These are phyloP conservation scores for Phyllosticta paracitricarpa DNA, from an alignment of 2,329 filamentous ascomycete genomes.

Conservation along the genomic window DNA sequence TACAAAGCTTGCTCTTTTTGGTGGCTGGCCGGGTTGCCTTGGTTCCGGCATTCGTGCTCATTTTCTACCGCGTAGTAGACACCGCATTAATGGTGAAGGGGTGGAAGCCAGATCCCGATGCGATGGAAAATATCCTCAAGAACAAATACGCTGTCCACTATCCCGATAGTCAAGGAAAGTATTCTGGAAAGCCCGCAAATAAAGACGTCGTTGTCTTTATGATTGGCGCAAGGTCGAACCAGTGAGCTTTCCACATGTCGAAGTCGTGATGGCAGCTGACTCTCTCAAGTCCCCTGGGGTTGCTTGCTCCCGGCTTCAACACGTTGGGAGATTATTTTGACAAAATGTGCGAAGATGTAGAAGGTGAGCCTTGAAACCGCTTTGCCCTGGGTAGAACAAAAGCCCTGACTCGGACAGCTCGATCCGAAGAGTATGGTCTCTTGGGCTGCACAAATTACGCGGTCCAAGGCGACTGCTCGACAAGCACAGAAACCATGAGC, in stretches of 20 bases:
- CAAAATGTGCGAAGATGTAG: slow-evolving; percentile 26
- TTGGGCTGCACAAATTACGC: slow-evolving; percentile 27
- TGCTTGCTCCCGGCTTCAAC: slow-evolving; percentile 36
- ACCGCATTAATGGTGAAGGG: slow-evolving; percentile 24
- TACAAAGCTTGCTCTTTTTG: slow-evolving; percentile 29
- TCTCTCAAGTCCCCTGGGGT: slow-evolving; percentile 34
- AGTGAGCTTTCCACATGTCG: slow-evolving; percentile 13
- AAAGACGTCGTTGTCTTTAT: slow-evolving; percentile 29
- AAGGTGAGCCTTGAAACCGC: slow-evolving; percentile 25
- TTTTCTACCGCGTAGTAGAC: slow-evolving; percentile 25
- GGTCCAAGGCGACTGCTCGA: slow-evolving; percentile 25
- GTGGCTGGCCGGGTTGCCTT: slow-evolving; percentile 27
- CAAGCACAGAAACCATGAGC: slow-evolving; percentile 31
- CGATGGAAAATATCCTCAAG: slow-evolving; percentile 26
- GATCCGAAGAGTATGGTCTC: slow-evolving; percentile 2
- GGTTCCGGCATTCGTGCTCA: slow-evolving; percentile 23
- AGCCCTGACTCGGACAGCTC: background rate
- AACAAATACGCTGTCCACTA: slow-evolving; percentile 30
- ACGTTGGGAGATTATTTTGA: slow-evolving; percentile 32
- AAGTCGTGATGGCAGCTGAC: background rate
- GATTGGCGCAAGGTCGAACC: slow-evolving; percentile 27
- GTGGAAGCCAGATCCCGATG: slow-evolving; percentile 26
- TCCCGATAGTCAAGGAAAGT: slow-evolving; percentile 25
- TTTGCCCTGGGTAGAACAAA: background rate
- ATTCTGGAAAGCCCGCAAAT: slow-evolving; percentile 21